Evolutionary conservation across 129 eudicot species (phyloP), one percentile per base, ranked within the genome.

Genomic region (Heracleum sosnowskyi): DNA sequence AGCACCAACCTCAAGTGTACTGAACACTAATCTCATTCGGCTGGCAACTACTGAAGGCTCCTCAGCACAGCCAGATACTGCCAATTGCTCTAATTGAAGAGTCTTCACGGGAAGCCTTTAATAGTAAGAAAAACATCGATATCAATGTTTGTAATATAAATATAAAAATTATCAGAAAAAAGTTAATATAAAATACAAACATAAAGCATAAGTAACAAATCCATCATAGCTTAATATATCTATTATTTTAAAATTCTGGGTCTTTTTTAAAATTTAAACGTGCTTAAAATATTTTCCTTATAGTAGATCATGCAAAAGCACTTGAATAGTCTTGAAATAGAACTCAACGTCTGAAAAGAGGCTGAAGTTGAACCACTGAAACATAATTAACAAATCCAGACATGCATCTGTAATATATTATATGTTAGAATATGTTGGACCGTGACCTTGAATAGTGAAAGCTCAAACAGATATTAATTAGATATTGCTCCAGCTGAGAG

Each of bases 91-190:
- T 77, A 96, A 70, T 78, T 92, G 99, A 78, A 96, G 97, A 69
- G 95, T 96, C 90, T 92, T 92, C 88, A 96, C 99, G 1, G 99
- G 97, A 75, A 96, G 97, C 99, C 99, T 94, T 84, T 17, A 29
- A 1, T 12, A 24, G 12, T 37, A 77, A 45, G 69, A 42, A n/a
- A 16, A 28, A 41, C 28, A 3, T 24, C 10, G 8, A 51, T 9
- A n/a, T 77, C 29, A 76, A 4, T 72, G 51, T 51, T 60, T 44
- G 74, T 29, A n/a, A 28, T 18, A 62, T 71, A 31, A 26, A 7
- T n/a, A 26, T 31, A 7, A 7, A 22, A 70, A n/a, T 22, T 72
- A 41, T 22, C 55, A 24, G 7, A 10, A 55, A 55, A 7, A 57
- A 9, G 10, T 24, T 8, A 9, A 22, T 4, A 22, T 0, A 57